Conservation (phyloP, 1,139 yeast species). For the Yamadazyma friedrichii region DNA sequence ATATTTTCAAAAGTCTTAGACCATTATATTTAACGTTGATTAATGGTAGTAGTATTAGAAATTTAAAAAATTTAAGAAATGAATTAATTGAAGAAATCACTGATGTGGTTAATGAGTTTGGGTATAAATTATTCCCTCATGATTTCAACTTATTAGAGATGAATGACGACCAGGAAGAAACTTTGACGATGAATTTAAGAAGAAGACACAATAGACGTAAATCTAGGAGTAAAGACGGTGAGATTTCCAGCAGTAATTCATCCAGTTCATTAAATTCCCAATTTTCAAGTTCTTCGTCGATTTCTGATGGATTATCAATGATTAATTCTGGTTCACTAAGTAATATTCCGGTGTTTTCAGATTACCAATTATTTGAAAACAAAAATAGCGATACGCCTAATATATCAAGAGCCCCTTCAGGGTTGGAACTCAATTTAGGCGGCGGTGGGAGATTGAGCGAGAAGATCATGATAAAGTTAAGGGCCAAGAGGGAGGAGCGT, state of each 20-base stretch:
- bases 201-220: conserved; percentile 32
- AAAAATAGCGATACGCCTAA: conserved; percentile 16
- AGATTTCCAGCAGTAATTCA: conserved; percentile 14
- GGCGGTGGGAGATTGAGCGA: conserved; percentile 25
- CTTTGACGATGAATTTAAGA: conserved; percentile 38
- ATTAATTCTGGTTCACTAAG: conserved; percentile 55
- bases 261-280: conserved; percentile 21
- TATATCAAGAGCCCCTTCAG: conserved; percentile 15
- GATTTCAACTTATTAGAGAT: conserved; percentile 46
- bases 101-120: conserved; percentile 42
- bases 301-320: conserved; percentile 54
- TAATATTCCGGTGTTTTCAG: conserved; percentile 56
- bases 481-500: conserved; percentile 26
- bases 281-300: conserved; percentile 30
- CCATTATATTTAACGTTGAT: conserved; percentile 77
- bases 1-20: conserved; percentile 74
- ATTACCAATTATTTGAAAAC: conserved; percentile 40
- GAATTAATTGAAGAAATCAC: conserved; percentile 45
- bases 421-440: conserved; percentile 35
- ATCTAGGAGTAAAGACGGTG: conserved; percentile 11
- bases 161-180: conserved; percentile 45
- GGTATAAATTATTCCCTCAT: conserved; percentile 45
- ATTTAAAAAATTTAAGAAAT: conserved; percentile 41
- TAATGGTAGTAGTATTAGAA: conserved; percentile 58
- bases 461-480: conserved; percentile 35